Conservation (phyloP, 169 alveolate genomes). For the Plasmodium yoelii region DNA sequence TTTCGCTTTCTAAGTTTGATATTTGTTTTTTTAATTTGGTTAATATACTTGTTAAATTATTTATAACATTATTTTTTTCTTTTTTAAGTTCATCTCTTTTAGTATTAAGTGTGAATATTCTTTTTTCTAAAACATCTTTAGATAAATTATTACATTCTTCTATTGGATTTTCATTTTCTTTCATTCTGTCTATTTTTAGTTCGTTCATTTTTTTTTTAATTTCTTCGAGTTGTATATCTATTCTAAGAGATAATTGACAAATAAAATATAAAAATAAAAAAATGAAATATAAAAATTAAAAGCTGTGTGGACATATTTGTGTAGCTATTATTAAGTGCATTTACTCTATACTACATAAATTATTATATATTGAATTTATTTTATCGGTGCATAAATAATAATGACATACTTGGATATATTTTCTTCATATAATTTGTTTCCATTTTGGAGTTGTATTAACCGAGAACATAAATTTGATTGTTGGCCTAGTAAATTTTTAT, state of each 20-base stretch:
- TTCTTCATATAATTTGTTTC: constrained; percentile 37
- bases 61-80: constrained; percentile 57
- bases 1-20: constrained; percentile 34
- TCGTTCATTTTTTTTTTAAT: constrained; percentile 57
- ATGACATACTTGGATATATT: constrained; percentile 27
- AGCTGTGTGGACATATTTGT: neutral
- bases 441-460: constrained; percentile 34
- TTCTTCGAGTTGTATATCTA: constrained; percentile 31
- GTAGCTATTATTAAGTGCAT: too few relatives aligned
- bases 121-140: constrained; percentile 34
- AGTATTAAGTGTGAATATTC: constrained; percentile 34
- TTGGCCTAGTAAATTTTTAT: constrained; percentile 29
- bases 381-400: too few relatives aligned
- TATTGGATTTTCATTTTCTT: constrained; percentile 7
- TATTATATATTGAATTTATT: too few relatives aligned
- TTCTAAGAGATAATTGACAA: neutral
- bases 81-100: constrained; percentile 60
- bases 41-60: constrained; percentile 9
- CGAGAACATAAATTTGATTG: constrained; percentile 58
- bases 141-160: constrained; percentile 5
- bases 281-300: neutral
- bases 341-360: too few relatives aligned
- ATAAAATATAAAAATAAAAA: too few relatives aligned
- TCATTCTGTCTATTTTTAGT: constrained; percentile 25
- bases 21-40: constrained; percentile 45